Evolutionary conservation across 1,139 yeast genomes (phyloP), one percentile per base, ranked within the genome.

Genomic region (Yamadazyma aaseri): DNA sequence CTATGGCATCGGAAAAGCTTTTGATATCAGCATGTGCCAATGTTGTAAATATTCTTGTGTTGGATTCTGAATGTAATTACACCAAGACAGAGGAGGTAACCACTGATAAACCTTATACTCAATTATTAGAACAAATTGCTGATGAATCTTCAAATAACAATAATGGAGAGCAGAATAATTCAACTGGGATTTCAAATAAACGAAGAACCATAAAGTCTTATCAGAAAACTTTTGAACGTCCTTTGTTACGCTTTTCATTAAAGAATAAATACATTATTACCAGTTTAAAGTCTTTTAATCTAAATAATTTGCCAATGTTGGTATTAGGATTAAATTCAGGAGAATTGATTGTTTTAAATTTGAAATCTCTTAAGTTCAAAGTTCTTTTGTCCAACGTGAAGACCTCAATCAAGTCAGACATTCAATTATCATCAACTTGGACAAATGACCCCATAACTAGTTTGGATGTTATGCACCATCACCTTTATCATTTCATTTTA

Each of bases 241-340:
- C 74, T 0, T 36, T 67, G 4, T 50, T 69, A 21, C 43, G 74
- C 25, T 33, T 69, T 3, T 59, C 57, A 34, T 56, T 67, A 32
- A 49, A 55, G 14, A 41, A 47, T 9, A 44, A 51, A 17, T 40
- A 54, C 6, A 42, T 66, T 5, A 54, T 63, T 3, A 64, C 73
- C 0, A 41, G 57, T 4, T 36, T 65, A 35, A 48, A 53, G n/a
- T 41, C 68, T 3, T 55, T 63, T 35, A 49, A 49, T 5, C 35
- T 44, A 8, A 38, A 42, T 20, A 42, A 44, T 15, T 56, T 56
- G 8, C 63, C 68, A 2, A 40, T 58, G 2, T 50, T 63, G 1
- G 40, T 66, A 1, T 26, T 65, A n/a, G 75, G 74, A 1, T 51
- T 66, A 31, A 63, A 59, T 39, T 47, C 63, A 4, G 73, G 75